Evolutionary conservation across 768 basidiomycete genomes (phyloP).

Genomic region (Leccinellum luteum): DNA sequence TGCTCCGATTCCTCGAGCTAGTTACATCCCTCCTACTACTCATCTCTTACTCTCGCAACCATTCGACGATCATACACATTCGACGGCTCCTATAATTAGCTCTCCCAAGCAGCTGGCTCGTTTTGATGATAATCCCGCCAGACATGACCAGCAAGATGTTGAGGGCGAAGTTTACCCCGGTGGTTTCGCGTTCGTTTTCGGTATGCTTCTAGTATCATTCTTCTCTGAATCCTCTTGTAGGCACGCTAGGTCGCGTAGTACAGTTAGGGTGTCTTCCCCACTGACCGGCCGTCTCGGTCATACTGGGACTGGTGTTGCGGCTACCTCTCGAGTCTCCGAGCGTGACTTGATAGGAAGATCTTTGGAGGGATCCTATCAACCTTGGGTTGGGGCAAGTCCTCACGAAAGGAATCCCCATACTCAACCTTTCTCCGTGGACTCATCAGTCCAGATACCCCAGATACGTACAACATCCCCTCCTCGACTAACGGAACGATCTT

Average conservation of each 20-base stretch:
- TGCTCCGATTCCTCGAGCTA: neutral
- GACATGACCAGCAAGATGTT: neutral
- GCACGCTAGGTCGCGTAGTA: neutral
- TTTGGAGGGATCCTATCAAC: neutral
- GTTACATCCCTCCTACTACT: constrained; percentile 18
- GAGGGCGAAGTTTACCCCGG: constrained; percentile 1
- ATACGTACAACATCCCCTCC: neutral
- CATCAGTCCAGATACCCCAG: neutral
- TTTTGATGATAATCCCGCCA: neutral
- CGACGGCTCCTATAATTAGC: neutral
- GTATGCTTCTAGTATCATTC: neutral
- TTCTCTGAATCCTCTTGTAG: constrained; percentile 12
- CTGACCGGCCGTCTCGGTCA: constrained; percentile 2
- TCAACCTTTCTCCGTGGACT: neutral
- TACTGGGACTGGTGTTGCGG: neutral
- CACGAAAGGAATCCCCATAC: constrained; percentile 14
- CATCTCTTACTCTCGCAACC: constrained; percentile 14
- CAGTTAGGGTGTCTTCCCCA: constrained; percentile 12
- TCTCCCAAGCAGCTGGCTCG: neutral
- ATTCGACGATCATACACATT: neutral
- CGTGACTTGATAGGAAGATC: neutral
- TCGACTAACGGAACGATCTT: neutral
- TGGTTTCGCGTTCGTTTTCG: constrained; percentile 10
- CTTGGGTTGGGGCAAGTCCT: neutral
- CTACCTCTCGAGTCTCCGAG: neutral